Percentiles rank a stretch among this genome's conserved stretches.
These are phyloP conservation scores for Megacollybia marginata DNA, from an alignment of 768 basidiomycete genomes.

Conservation along the genomic window DNA sequence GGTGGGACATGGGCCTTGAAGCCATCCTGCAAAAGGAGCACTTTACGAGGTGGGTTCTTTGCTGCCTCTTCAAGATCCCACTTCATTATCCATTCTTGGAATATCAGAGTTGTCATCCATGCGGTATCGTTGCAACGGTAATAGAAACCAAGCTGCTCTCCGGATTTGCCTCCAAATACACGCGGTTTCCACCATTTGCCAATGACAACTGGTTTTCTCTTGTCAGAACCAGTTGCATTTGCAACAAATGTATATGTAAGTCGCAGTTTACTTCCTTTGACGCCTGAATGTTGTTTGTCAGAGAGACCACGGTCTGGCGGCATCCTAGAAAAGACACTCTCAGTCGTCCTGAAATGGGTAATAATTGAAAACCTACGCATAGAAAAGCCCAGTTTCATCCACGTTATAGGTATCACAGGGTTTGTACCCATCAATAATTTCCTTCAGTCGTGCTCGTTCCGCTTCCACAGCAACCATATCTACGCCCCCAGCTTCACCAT, in stretches of 20 bases:
- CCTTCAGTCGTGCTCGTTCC: slow-evolving; percentile 17
- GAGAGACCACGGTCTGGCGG: slow-evolving; percentile 24
- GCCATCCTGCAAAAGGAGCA: slow-evolving; percentile 9
- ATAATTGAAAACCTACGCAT: no score
- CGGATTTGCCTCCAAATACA: slow-evolving; percentile 20
- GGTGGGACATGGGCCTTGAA: slow-evolving; percentile 2
- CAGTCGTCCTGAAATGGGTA: neutral
- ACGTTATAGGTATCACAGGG: slow-evolving; percentile 27
- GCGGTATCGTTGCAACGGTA: slow-evolving; percentile 30
- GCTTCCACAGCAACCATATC: slow-evolving; percentile 11
- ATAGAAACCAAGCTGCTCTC: no score
- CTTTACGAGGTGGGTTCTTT: slow-evolving; percentile 3
- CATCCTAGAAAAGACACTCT: no score
- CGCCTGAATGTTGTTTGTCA: slow-evolving; percentile 15
- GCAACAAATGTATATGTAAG: slow-evolving; percentile 24
- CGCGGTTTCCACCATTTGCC: slow-evolving; percentile 22
- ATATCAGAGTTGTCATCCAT: slow-evolving; percentile 29
- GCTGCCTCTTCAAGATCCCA: neutral
- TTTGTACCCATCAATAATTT: slow-evolving; percentile 20
- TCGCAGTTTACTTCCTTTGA: slow-evolving; percentile 24
- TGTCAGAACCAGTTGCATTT: slow-evolving; percentile 27
- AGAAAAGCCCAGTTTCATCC: slow-evolving; percentile 29
- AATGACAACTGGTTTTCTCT: slow-evolving; percentile 14
- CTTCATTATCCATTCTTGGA: slow-evolving; percentile 23
- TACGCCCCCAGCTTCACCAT: slow-evolving; percentile 21